phyloP scores from a whole-genome alignment of 257 asterid species.

The Gardenia jasminoides region DNA sequence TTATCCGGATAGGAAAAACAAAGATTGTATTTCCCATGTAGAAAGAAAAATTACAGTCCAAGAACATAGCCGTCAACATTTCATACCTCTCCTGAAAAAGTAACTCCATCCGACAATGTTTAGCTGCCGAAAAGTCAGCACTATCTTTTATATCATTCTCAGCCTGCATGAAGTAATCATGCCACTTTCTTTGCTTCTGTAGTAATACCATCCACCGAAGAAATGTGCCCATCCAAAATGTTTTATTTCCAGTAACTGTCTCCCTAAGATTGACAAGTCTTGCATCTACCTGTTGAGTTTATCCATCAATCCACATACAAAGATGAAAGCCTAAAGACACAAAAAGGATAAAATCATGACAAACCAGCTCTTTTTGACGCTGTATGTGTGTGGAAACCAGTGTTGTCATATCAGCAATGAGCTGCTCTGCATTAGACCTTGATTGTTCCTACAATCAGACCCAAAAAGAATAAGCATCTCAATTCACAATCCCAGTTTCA shows the following conservation, averaged over 20 bases:
- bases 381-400: conserved; percentile 66
- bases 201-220: conserved; percentile 60
- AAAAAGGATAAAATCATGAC: conserved; percentile 12
- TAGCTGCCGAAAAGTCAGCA: conserved; percentile 75
- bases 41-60: conserved; percentile 1
- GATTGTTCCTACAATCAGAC: conserved; percentile 57
- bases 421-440: conserved; percentile 64
- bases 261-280: conserved; percentile 56
- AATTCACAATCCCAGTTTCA: neutral
- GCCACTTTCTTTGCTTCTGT: conserved; percentile 82
- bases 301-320: conserved; percentile 5
- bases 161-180: conserved; percentile 58
- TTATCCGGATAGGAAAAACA: neutral
- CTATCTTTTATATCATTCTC: conserved; percentile 52
- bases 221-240: conserved; percentile 66
- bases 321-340: neutral
- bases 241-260: conserved; percentile 53
- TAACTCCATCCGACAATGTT: conserved; percentile 81
- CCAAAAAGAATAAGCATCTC: conserved; percentile 22
- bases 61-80: neutral
- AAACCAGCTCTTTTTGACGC: conserved; percentile 74
- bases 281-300: conserved; percentile 53
- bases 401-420: conserved; percentile 69
- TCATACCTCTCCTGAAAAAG: conserved; percentile 66
- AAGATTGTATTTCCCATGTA: neutral